These are phyloP conservation scores for Mucor irregularis DNA, from an alignment of 371 early-diverging fungal species.

Conservation along the genomic window DNA sequence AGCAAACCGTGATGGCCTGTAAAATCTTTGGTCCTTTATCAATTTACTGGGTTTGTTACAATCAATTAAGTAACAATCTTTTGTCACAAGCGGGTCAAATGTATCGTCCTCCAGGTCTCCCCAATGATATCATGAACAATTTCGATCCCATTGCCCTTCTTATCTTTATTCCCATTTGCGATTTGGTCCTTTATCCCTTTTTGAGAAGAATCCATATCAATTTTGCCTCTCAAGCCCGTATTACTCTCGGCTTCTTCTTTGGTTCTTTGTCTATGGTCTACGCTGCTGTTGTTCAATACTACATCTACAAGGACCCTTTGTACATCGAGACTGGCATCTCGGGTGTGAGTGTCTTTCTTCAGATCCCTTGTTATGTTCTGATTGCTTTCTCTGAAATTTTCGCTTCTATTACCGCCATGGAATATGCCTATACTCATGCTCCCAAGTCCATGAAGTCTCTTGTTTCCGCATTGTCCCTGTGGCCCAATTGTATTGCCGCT, in stretches of 20 bases:
- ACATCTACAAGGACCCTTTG: conserved; percentile 56
- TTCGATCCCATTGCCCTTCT: conserved; percentile 72
- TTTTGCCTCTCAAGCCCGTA: conserved; percentile 34
- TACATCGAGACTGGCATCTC: conserved; percentile 22
- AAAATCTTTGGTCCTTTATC: conserved; percentile 69
- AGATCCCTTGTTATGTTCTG: conserved; percentile 63
- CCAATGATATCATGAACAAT: conserved; percentile 57
- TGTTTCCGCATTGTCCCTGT: conserved; percentile 63
- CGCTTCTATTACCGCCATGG: conserved; percentile 69
- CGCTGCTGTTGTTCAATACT: conserved; percentile 66
- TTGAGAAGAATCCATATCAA: conserved; percentile 47
- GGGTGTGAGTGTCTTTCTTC: conserved; percentile 58
- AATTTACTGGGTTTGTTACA: conserved; percentile 76
- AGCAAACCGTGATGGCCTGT: conserved; percentile 63
- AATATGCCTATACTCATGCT: conserved; percentile 74
- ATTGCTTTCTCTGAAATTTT: conserved; percentile 71
- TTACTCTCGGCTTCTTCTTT: conserved; percentile 62
- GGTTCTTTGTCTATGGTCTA: conserved; percentile 65
- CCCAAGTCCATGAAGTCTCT: conserved; percentile 69
- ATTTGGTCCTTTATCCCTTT: conserved; percentile 62
- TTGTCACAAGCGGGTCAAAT: conserved; percentile 68
- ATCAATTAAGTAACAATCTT: conserved; percentile 70
- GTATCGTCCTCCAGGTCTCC: conserved; percentile 55
- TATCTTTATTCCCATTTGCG: conserved; percentile 70
- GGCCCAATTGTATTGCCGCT: conserved; percentile 67